Evolutionary conservation across 495 filamentous ascomycete genomes (phyloP), one percentile per base, ranked within the genome.

Genomic region (Lasiosphaeria miniovina): DNA sequence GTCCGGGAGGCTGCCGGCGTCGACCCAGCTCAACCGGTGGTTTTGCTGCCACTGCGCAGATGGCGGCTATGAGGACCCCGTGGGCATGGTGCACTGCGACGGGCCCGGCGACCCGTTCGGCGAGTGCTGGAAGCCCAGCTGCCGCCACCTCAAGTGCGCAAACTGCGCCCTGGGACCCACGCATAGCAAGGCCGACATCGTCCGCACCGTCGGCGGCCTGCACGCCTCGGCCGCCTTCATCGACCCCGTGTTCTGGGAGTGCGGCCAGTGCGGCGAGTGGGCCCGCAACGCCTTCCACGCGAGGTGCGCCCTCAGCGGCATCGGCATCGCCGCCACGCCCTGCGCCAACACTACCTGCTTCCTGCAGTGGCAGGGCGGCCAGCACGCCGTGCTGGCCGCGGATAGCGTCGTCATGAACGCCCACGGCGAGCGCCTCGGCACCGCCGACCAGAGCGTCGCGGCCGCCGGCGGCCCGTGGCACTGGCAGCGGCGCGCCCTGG

Each of bases 161-260:
- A 68, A 65, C 51, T 71, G 68, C 33, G 61, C 45, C 6, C n/a
- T 63, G 0, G 55, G 57, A 5, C 50, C 57, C 24, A 49, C 5
- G 4, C 51, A 59, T 3, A 52, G 58, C 34, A 36, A 58, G 15
- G 52, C 55, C 31, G 49, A 31, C 15, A 43, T 45, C 7, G 14
- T 67, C 17, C 60, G 69, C 11, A 70, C 67, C 7, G 55, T 65
- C 1, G 65, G 67, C 8, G 69, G 68, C 10, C 38, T 67, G 40
- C 55, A 66, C 43, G 55, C 60, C 9, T 61, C 57, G 32, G 57
- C 68, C 55, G 15, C 45, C 6, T 65, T 61, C 17, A n/a, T 72
- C n/a, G 68, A 72, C 46, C 65, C 68, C 0, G 56, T 55, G 9
- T 51, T 60, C 15, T 72, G 69, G 69, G 68, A 67, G 51, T 72